These are phyloP conservation scores for Saccharomyces hybrid DNA, from an alignment of 1,139 yeast genomes.

Conservation along the genomic window DNA sequence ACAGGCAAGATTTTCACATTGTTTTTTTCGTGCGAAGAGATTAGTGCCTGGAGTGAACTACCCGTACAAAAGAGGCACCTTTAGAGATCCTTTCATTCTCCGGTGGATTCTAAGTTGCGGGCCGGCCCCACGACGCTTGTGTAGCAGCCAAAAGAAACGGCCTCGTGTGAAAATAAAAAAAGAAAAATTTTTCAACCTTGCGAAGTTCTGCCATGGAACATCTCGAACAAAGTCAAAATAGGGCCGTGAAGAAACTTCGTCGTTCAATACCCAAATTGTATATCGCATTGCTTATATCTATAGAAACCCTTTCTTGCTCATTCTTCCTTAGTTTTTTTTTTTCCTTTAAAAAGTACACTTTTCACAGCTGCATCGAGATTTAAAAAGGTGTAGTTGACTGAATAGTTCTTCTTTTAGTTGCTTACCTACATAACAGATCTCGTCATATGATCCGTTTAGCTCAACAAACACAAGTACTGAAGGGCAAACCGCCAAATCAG, in stretches of 20 bases:
- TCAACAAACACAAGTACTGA: slow-evolving; percentile 25
- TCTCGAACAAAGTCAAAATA: not conserved
- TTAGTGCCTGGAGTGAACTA: not conserved
- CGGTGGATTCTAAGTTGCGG: not conserved
- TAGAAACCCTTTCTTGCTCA: not conserved
- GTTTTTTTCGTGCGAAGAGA: not conserved
- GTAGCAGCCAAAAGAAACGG: not conserved
- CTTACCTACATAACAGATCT: not conserved
- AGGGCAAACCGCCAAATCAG: slow-evolving; percentile 23
- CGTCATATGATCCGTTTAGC: slow-evolving; percentile 22
- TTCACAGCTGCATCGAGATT: not conserved
- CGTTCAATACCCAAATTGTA: not conserved
- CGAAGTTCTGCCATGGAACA: not conserved
- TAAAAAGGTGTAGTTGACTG: not conserved
- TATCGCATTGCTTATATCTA: not conserved
- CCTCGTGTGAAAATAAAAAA: not conserved
- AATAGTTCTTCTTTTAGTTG: not conserved
- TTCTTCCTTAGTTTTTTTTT: not conserved
- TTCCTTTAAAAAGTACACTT: not conserved
- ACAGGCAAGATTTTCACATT: not conserved
- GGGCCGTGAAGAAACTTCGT: not conserved
- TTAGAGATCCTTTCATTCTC: not conserved
- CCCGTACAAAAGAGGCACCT: not conserved
- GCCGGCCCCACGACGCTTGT: not conserved
- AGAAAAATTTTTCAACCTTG: not conserved